Conservation (phyloP, 2,329 filamentous ascomycete species). For the Aspergillus caelatus region DNA sequence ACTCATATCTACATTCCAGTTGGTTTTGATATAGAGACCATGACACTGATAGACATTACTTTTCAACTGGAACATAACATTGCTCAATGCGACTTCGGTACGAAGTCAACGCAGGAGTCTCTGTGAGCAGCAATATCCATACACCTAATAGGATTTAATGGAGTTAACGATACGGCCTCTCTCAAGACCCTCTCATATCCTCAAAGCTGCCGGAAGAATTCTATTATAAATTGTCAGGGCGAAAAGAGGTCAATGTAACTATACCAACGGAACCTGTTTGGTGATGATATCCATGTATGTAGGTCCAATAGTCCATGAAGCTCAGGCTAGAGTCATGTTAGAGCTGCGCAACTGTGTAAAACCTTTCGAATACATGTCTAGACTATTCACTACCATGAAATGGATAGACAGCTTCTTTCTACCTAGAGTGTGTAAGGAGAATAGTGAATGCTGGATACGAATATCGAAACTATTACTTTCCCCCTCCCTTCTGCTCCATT, state of each 20-base stretch:
- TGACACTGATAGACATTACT: too few relatives aligned
- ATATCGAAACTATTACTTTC: neutral
- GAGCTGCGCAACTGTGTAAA: neutral
- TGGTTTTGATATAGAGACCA: too few relatives aligned
- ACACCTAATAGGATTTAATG: too few relatives aligned
- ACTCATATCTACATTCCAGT: too few relatives aligned
- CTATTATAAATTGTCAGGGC: neutral
- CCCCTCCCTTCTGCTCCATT: too few relatives aligned
- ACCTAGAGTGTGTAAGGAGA: neutral
- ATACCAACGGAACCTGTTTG: neutral
- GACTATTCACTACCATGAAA: neutral
- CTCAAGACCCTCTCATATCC: too few relatives aligned
- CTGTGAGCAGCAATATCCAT: too few relatives aligned
- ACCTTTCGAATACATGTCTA: neutral
- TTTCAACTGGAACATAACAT: too few relatives aligned
- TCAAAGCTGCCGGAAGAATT: neutral
- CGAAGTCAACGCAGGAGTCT: too few relatives aligned
- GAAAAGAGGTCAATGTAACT: neutral
- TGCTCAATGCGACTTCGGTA: too few relatives aligned
- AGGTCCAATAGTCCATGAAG: neutral
- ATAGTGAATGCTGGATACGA: neutral
- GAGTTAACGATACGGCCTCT: too few relatives aligned
- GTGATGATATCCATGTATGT: neutral
- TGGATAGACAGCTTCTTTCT: neutral
- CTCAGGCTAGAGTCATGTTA: neutral